These are phyloP conservation scores for Cladobotryum protrusum DNA, from an alignment of 2,329 filamentous ascomycete species.

Conservation along the genomic window DNA sequence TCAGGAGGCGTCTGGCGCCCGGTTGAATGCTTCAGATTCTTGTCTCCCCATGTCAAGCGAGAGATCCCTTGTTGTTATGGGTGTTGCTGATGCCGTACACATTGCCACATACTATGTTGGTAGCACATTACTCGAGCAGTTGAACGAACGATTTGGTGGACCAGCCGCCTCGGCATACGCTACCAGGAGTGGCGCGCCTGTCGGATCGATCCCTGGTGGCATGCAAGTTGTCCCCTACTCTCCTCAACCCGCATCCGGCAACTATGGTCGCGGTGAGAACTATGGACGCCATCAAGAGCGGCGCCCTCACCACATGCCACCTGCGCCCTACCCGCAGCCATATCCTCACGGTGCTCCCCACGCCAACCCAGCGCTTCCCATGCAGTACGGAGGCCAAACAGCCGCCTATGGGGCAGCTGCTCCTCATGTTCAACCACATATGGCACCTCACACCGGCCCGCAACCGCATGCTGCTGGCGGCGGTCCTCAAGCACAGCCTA, in stretches of 20 bases:
- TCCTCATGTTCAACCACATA: constrained; percentile 68
- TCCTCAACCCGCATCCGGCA: constrained; percentile 85
- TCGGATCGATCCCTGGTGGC: constrained; percentile 88
- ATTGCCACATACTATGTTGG: constrained; percentile 99
- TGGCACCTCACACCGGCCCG: constrained; percentile 52
- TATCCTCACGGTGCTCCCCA: constrained; percentile 60
- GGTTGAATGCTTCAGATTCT: constrained; percentile 92
- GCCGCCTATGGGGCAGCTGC: constrained; percentile 73
- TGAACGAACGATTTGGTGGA: constrained; percentile 93
- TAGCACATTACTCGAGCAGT: constrained; percentile 93
- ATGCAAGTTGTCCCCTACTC: constrained; percentile 99
- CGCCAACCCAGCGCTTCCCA: constrained; percentile 55
- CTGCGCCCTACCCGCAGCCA: constrained; percentile 64
- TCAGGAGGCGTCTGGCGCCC: constrained; percentile 92
- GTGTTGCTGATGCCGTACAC: constrained; percentile 95
- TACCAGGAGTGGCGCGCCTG: constrained; percentile 85
- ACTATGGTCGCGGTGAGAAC: constrained; percentile 85
- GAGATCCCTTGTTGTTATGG: constrained; percentile 94
- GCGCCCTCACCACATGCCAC: constrained; percentile 68
- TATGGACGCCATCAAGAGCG: constrained; percentile 69
- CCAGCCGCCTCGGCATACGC: constrained; percentile 97
- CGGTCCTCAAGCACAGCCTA: constrained; percentile 68
- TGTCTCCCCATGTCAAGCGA: constrained; percentile 93
- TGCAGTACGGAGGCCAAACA: constrained; percentile 75
- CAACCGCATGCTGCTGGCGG: constrained; percentile 47